A percentile compares a stretch with the other conserved stretches of the same genome.
These are phyloP conservation scores for Ustilago nuda DNA, from an alignment of 1,284 basidiomycete species.

Conservation along the genomic window DNA sequence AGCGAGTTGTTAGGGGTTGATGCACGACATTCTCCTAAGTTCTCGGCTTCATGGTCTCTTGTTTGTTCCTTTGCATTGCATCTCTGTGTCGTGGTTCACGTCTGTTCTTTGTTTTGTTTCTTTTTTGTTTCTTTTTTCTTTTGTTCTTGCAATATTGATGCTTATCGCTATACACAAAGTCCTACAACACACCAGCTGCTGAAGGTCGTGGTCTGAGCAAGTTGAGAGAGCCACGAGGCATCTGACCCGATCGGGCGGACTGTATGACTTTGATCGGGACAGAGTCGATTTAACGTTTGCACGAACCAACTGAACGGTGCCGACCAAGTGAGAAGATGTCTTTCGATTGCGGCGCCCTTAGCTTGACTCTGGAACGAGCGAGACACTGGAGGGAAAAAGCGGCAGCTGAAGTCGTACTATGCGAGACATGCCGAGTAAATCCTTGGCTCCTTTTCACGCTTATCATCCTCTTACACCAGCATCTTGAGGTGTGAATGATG, in stretches of 20 bases:
- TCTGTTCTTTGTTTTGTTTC: neutral
- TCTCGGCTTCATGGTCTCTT: neutral
- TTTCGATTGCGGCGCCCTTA: neutral
- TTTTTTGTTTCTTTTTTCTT: neutral
- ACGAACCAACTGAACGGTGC: neutral
- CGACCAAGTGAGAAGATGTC: neutral
- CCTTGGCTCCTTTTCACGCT: neutral
- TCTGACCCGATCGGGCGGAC: neutral
- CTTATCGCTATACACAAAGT: neutral
- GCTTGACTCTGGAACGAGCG: neutral
- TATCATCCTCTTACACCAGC: neutral
- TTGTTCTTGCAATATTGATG: neutral
- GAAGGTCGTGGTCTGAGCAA: neutral
- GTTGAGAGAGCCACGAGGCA: neutral
- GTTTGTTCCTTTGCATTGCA: constrained; percentile 2
- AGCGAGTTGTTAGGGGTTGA: neutral
- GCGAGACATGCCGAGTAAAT: neutral
- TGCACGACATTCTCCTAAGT: neutral
- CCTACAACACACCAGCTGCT: no score
- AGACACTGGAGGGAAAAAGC: neutral
- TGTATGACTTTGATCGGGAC: neutral
- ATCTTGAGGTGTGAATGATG: neutral
- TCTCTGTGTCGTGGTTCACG: neutral
- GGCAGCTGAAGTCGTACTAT: neutral
- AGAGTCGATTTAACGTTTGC: neutral